Base-by-base conservation (phyloP, 73 alveolate genomes). In the Paramecium primaurelia region DNA sequence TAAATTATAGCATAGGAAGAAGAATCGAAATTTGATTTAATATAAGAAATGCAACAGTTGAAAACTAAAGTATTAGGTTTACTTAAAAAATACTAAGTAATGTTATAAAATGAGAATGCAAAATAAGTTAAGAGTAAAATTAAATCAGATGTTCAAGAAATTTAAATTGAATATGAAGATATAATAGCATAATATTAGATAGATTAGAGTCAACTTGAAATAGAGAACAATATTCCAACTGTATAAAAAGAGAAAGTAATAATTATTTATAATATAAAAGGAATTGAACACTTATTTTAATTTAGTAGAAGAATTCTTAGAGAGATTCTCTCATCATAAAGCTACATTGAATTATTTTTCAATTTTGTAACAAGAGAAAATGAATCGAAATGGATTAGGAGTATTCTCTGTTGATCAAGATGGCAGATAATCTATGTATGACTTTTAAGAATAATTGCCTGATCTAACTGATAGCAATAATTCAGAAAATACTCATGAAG, bases 331-430 rank as follows among this genome's bases (percentile, higher is more conserved):
- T 22, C 47, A 80, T 34, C 71, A 42, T 14, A 42, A 49, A 80
- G 91, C 91, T 20, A 49, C 75, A 8, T n/a, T 80, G n/a, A 80
- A 80, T 20, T 80, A 80, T 26, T 80, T 80, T 20, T 80, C 91
- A 3, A 14, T 80, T 44, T 26, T 80, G 12, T 49, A 80, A 47
- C 18, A 80, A 49, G 42, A 80, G 10, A 80, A 80, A 80, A 42
- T 80, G 73, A 22, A 49, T 80, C 1, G 91, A 80, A 80, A 80
- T 80, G 91, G 91, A 8, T 26, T 80, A 6, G 91, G 91, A 2
- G 77, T 80, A 1, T 80, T 80, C 12, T 26, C 91, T 9, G 58
- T 26, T 8, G 91, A 80, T 18, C 49, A 42, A 4, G 71, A 80
- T 45, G 91, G 75, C 32, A 40, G 91, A 40, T 45, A 42, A 80